Conservation (phyloP, 225 moss, liverwort and hornwort genomes). For the Straminergon stramineum region DNA sequence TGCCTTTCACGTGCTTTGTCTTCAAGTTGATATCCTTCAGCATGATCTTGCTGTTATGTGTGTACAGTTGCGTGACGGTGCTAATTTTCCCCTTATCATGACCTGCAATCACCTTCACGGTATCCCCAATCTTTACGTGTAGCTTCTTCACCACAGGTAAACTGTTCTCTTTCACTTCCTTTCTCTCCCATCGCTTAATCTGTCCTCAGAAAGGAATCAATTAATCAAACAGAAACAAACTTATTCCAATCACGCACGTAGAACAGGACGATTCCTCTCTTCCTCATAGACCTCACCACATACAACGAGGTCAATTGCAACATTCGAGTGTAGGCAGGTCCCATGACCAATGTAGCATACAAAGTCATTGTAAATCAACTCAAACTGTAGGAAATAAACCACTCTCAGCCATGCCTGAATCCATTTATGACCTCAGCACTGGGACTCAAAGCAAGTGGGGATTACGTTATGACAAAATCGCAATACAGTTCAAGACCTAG, state of each 20-base stretch:
- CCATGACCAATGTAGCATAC: neutral
- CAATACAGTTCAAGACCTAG: neutral
- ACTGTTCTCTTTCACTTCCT: conserved; percentile 94
- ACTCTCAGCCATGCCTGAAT: neutral
- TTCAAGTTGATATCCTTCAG: conserved; percentile 92
- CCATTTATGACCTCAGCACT: neutral
- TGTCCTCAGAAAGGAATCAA: conserved; percentile 8
- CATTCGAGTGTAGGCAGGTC: neutral
- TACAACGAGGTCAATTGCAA: neutral
- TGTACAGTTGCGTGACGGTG: conserved; percentile 47
- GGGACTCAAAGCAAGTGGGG: neutral
- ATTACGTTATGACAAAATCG: neutral
- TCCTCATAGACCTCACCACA: neutral
- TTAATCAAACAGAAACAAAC: neutral
- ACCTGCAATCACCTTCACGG: conserved; percentile 88
- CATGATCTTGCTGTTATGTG: conserved; percentile 88
- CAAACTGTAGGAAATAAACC: neutral
- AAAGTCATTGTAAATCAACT: neutral
- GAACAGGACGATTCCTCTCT: neutral
- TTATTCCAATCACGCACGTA: neutral
- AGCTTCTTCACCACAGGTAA: conserved; percentile 68
- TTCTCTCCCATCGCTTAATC: conserved; percentile 95
- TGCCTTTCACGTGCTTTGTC: conserved; percentile 98
- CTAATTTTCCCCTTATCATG: conserved; percentile 69
- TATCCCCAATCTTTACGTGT: conserved; percentile 93